Percentiles rank a stretch among this genome's conserved stretches.
Evolutionary conservation across 2,329 filamentous ascomycete genomes (phyloP).

Genomic region (Fusarium mangiferae): DNA sequence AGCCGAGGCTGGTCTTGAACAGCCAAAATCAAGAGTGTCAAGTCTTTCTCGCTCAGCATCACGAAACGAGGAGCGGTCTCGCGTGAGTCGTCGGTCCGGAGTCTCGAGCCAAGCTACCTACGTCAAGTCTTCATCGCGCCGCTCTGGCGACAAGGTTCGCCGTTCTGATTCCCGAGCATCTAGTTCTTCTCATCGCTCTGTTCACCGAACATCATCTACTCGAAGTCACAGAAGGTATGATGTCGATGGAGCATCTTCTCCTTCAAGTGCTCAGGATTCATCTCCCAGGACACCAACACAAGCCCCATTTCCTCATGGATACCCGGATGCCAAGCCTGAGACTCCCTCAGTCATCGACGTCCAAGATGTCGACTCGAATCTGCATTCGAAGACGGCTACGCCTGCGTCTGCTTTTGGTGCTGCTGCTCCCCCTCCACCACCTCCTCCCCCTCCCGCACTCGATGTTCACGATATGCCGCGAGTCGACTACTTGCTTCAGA

Average conservation of each 20-base stretch:
- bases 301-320: constrained; percentile 60
- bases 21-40: constrained; percentile 58
- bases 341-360: constrained; percentile 50
- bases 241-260: constrained; percentile 55
- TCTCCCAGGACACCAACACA: constrained; percentile 72
- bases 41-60: constrained; percentile 57
- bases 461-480: constrained; percentile 77
- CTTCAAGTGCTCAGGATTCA: constrained; percentile 62
- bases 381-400: constrained; percentile 54
- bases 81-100: constrained; percentile 64
- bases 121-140: constrained; percentile 52
- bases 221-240: constrained; percentile 52
- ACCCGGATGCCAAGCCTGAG: constrained; percentile 53
- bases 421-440: constrained; percentile 62
- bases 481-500: constrained; percentile 91
- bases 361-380: constrained; percentile 48
- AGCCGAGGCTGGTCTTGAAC: constrained; percentile 46
- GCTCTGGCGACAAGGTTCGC: constrained; percentile 49
- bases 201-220: constrained; percentile 53
- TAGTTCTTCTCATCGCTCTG: constrained; percentile 48
- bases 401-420: constrained; percentile 48
- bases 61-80: constrained; percentile 61
- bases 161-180: constrained; percentile 50
- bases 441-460: constrained; percentile 80
- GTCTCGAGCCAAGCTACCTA: constrained; percentile 69